Percentiles rank a stretch among this genome's conserved stretches.
Conservation (phyloP, 805 yeast genomes). For the Blastobotrys mokoenaii region DNA sequence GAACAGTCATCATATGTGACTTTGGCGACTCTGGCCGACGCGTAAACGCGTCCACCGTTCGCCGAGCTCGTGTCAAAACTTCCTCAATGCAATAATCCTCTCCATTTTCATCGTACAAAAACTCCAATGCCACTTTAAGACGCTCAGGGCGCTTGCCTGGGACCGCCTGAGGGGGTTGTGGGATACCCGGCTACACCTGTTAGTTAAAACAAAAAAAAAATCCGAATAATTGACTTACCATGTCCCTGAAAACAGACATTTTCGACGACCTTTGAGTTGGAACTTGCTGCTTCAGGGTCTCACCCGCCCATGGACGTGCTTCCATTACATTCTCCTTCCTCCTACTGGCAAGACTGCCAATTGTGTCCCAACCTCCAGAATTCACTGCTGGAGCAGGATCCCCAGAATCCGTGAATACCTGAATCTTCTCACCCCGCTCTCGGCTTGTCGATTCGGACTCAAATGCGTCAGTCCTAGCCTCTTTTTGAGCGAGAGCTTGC, state of each 20-base stretch:
- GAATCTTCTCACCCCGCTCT: slow-evolving; percentile 29
- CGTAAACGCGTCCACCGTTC: slow-evolving; percentile 17
- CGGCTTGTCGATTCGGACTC: slow-evolving; percentile 1
- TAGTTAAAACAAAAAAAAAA: neutral
- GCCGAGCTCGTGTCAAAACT: slow-evolving; percentile 46
- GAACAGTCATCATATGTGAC: slow-evolving; percentile 29
- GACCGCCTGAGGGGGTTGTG: slow-evolving; percentile 5
- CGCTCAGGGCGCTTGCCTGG: slow-evolving; percentile 12
- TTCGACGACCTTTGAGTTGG: slow-evolving; percentile 3
- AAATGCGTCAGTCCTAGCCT: slow-evolving; percentile 11
- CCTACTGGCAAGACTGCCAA: slow-evolving; percentile 43
- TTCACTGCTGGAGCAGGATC: slow-evolving; percentile 13
- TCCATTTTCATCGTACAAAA: slow-evolving; percentile 18
- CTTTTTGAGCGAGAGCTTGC: slow-evolving; percentile 33
- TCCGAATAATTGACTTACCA: slow-evolving; percentile 2
- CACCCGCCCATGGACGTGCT: slow-evolving; percentile 58
- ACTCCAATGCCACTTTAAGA: slow-evolving; percentile 18
- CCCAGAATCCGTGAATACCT: slow-evolving; percentile 34
- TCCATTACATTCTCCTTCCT: slow-evolving; percentile 55
- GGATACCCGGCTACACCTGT: neutral
- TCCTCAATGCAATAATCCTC: slow-evolving; percentile 61
- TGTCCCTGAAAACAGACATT: slow-evolving; percentile 11
- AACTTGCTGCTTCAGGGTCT: slow-evolving; percentile 26
- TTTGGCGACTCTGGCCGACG: slow-evolving; percentile 21
- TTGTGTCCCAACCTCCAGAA: slow-evolving; percentile 33